Base-by-base conservation (phyloP, 108 stramenopile genomes). In the Cylindrotheca fusiformis region DNA sequence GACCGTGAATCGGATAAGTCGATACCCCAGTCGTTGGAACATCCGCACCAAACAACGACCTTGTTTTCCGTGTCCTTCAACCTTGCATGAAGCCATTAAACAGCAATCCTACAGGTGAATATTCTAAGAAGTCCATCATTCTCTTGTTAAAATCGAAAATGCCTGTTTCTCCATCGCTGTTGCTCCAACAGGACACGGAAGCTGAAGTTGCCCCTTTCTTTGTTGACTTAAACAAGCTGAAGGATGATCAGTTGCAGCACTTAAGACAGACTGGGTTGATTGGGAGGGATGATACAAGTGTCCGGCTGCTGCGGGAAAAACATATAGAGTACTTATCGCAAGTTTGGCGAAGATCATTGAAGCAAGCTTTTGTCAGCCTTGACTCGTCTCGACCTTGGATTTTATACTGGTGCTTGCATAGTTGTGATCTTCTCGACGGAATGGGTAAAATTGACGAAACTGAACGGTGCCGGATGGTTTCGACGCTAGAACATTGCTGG, bases 361-460 rank as follows among this genome's bases (percentile, higher is more conserved):
- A 41, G 61, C 24, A 67, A 31, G 76, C 86, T 33, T 98, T 93
- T 70, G 79, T 90, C 3, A 82, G 80, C 30, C 70, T 99, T 26
- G 98, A 99, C 69, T 85, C 97, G 26, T 92, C 90, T 68, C 94
- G 96, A 32, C 93, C 97, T 1, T 99, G 97, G 97, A 91, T 99
- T 58, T 53, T 90, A 0, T 98, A 97, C 66, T 98, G 97, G 99
- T 93, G 91, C 44, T 52, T 96, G 22, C 97, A 99, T 55, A 82
- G 85, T 0, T 80, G 90, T 51, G 96, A 98, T 70, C 76, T 99
- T 44, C 73, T 98, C 54, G 85, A 49, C 1, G 41, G 47, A 8
- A 25, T 52, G 49, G 49, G 56, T 33, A 68, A 59, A 31, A 70
- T 76, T 48, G 74, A 55, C 1, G 71, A 78, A 24, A 14, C 6